These are phyloP conservation scores for Mycena amicta DNA, from an alignment of 768 basidiomycete species.

Conservation along the genomic window DNA sequence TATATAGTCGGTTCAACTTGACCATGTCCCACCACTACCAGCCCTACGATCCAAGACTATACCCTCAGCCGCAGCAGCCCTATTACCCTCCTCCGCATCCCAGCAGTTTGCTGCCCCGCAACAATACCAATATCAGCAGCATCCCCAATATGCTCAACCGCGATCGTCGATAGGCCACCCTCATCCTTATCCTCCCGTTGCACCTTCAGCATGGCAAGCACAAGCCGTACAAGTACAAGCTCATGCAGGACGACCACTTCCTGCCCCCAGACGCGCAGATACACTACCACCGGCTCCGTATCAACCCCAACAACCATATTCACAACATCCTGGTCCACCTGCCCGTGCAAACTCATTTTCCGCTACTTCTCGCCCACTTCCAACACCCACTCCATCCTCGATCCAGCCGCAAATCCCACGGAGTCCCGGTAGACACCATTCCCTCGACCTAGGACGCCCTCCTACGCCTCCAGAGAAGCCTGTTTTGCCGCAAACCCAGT, in stretches of 20 bases:
- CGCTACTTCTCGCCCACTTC: slow-evolving; percentile 18
- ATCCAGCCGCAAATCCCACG: slow-evolving; percentile 2
- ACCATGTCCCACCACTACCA: background rate
- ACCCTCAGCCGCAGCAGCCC: slow-evolving; percentile 10
- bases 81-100: background rate
- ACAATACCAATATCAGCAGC: slow-evolving; percentile 13
- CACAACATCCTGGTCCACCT: no score
- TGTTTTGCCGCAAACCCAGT: background rate
- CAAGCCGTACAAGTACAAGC: slow-evolving; percentile 21
- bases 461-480: slow-evolving; percentile 2
- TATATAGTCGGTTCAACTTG: background rate
- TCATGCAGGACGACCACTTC: slow-evolving; percentile 11
- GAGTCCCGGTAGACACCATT: slow-evolving; percentile 15
- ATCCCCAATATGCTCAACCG: slow-evolving; percentile 19
- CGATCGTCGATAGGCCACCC: slow-evolving; percentile 14
- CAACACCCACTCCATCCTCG: slow-evolving; percentile 29
- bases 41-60: slow-evolving; percentile 15
- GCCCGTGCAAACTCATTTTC: slow-evolving; percentile 8
- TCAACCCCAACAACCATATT: no score
- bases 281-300: slow-evolving; percentile 15
- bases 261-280: slow-evolving; percentile 18
- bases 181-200: slow-evolving; percentile 16
- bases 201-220: slow-evolving; percentile 19
- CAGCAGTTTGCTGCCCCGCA: no score
- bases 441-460: slow-evolving; percentile 42